Evolutionary conservation across 2,329 filamentous ascomycete genomes (phyloP).

Genomic region (Microdochium nivale): DNA sequence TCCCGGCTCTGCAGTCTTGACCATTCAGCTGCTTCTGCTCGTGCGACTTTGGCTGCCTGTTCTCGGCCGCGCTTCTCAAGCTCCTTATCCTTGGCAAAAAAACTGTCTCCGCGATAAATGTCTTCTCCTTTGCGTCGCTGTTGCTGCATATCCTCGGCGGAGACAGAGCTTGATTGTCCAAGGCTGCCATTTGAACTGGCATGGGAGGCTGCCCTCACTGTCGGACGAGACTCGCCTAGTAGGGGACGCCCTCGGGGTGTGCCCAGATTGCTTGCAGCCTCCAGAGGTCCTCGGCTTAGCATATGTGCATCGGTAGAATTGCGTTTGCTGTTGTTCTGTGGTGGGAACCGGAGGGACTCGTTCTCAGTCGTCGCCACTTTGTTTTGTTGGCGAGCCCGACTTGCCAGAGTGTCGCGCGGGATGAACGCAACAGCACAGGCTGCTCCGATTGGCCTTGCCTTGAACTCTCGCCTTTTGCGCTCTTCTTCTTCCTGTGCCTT

Average conservation of each 20-base stretch:
- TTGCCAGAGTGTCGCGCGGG: conserved; percentile 49
- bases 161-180: conserved; percentile 38
- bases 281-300: conserved; percentile 20
- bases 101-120: conserved; percentile 44
- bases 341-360: conserved; percentile 3
- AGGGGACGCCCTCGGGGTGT: conserved; percentile 16
- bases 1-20: background rate
- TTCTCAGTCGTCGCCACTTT: conserved; percentile 23
- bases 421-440: conserved; percentile 29
- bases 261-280: conserved; percentile 16
- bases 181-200: conserved; percentile 34
- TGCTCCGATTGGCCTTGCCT: conserved; percentile 46
- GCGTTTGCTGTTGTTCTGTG: conserved; percentile 17
- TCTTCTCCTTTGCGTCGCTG: conserved; percentile 45
- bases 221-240: conserved; percentile 24
- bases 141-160: conserved; percentile 38
- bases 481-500: conserved; percentile 52
- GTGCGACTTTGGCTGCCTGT: conserved; percentile 1
- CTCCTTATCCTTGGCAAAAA: conserved; percentile 35
- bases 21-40: background rate
- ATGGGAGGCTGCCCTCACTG: conserved; percentile 10
- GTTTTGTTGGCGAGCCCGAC: conserved; percentile 41
- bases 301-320: conserved; percentile 12
- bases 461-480: conserved; percentile 53
- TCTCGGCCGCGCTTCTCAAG: conserved; percentile 32